phyloP scores from a whole-genome alignment of 2,329 filamentous ascomycete species.

The Cadophora sp. region DNA sequence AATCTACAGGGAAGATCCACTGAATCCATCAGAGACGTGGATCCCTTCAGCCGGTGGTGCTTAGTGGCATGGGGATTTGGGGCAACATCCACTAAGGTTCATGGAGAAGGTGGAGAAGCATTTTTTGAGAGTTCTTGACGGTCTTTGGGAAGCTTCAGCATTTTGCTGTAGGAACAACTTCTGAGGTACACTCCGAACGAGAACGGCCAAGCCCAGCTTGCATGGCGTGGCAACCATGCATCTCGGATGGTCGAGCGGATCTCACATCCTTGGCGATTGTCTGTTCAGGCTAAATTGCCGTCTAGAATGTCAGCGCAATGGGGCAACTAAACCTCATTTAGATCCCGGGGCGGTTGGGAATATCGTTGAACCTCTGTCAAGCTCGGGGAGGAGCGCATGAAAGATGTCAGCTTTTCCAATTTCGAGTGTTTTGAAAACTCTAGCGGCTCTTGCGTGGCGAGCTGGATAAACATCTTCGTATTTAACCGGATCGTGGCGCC shows the following conservation, averaged over 20 bases:
- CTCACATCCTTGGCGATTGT: conserved; percentile 10
- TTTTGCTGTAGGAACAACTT: neutral
- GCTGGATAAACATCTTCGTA: conserved; percentile 17
- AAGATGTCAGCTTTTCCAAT: neutral
- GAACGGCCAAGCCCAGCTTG: neutral
- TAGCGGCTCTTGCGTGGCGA: conserved; percentile 10
- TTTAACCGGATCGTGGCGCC: conserved; percentile 25
- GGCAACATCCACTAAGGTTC: neutral
- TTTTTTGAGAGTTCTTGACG: neutral
- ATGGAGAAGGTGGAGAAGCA: conserved; percentile 10
- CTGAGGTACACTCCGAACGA: neutral
- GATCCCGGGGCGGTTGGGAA: conserved; percentile 15
- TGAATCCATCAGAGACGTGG: conserved; percentile 11
- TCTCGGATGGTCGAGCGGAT: conserved; percentile 14
- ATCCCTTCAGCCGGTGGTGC: conserved; percentile 18
- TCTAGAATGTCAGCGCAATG: conserved; percentile 7
- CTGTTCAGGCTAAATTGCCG: conserved; percentile 23
- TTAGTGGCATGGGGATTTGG: neutral
- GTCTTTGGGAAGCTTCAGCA: neutral
- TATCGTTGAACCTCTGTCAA: conserved; percentile 1
- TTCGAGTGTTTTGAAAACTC: neutral
- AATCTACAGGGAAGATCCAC: conserved; percentile 11
- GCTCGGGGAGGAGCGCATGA: conserved; percentile 4
- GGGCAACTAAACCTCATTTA: neutral
- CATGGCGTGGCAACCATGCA: neutral